phyloP scores from a whole-genome alignment of 345 rosid genomes.

The Noccaea bulbosa region DNA sequence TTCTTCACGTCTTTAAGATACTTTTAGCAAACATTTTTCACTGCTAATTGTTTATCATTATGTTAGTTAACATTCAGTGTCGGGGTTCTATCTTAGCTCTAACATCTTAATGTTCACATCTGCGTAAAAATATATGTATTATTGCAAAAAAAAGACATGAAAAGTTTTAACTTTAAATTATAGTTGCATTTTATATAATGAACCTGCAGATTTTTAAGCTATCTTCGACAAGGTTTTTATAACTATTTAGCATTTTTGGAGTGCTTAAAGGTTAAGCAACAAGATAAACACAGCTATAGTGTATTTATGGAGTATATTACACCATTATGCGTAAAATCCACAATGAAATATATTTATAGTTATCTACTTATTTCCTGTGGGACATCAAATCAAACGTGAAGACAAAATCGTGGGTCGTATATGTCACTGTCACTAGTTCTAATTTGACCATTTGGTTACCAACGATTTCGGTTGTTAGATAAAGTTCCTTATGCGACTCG shows the following conservation, averaged over 20 bases:
- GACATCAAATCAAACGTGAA: slow-evolving; percentile 30
- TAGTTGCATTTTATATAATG: neutral
- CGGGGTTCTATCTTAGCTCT: no score
- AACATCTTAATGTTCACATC: no score
- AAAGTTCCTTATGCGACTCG: slow-evolving; percentile 22
- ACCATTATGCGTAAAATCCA: slow-evolving; percentile 15
- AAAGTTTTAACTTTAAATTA: neutral
- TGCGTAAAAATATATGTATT: no score
- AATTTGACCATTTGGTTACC: slow-evolving; percentile 31
- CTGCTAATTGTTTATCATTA: slow-evolving; percentile 37
- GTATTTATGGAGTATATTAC: neutral
- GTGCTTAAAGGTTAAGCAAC: no score
- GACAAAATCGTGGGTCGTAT: slow-evolving; percentile 20
- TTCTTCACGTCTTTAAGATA: slow-evolving; percentile 36
- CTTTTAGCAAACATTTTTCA: slow-evolving; percentile 58
- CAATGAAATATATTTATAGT: slow-evolving; percentile 4
- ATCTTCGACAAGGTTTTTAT: neutral
- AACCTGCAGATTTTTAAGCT: no score
- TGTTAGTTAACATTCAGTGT: neutral
- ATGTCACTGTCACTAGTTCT: slow-evolving; percentile 14
- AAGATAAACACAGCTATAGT: neutral
- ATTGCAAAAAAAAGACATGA: no score
- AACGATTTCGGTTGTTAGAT: slow-evolving; percentile 29
- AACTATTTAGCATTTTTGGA: neutral
- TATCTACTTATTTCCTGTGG: neutral